Evolutionary conservation across 1,139 yeast genomes (phyloP), one percentile per base, ranked within the genome.

Genomic region (Arxiozyma heterogenica): DNA sequence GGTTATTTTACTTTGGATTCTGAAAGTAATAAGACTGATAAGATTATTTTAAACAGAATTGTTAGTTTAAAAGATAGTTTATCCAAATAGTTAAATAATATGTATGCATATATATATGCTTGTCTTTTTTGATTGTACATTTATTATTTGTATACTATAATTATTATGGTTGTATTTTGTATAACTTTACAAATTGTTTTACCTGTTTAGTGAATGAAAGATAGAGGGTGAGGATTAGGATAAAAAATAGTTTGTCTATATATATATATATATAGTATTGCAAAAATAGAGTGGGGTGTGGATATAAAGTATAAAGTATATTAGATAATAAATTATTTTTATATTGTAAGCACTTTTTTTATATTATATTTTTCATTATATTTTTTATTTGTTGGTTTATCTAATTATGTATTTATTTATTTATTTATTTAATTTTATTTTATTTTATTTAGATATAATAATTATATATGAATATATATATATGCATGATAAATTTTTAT

Each of bases 1-100:
- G 99, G 98, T 27, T 93, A 93, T 73, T 94, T 91, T 80, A 85
- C 96, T 69, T 73, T 89, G 71, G 99, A 94, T 69, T 81, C 79
- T 64, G 98, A 93, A 60, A 75, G 89, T 54, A 74, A 76, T 7
- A 76, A 73, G 23, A 30, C 46, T 38, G 83, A 79, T 49, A 76
- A 73, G 57, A 73, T 89, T 61, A 78, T 91, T 46, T 75, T 94
- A 69, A 91, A 91, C 73, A 80, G 96, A 69, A 88, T 90, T 65
- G 97, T 91, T 49, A 84, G 95, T 12, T 79, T 91, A 71, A 91
- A 90, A 75, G 97, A 90, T 42, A 69, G 61, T 20, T 44, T 52
- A 15, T 51, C 53, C 27, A 52, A 55, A 50, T 54, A 53, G 47
- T 34, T 18, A 44, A 27, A 44, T 17, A 21, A 17, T 41, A 17